Conservation (phyloP, 345 rosid species). For the Lepidium aucheri region DNA sequence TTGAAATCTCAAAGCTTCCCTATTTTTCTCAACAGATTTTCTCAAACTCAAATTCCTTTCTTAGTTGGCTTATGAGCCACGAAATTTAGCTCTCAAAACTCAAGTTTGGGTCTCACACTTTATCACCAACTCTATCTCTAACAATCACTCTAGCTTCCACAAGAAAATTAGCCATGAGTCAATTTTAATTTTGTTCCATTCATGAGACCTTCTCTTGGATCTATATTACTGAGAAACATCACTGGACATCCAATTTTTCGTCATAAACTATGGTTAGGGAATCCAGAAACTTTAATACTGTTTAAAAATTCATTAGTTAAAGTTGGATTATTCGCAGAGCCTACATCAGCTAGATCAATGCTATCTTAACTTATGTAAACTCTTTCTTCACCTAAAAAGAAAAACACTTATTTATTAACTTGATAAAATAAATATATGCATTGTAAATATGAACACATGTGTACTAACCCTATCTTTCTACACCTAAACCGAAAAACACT, state of each 20-base stretch:
- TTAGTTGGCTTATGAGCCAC: too few species aligned
- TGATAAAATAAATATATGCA: too few species aligned
- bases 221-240: not conserved
- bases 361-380: not conserved
- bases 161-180: not conserved
- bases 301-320: not conserved
- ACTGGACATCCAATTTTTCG: not conserved
- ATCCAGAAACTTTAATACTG: not conserved
- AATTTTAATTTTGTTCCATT: not conserved
- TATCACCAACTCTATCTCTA: not conserved
- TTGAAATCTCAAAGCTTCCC: too few species aligned
- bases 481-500: not conserved
- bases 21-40: too few species aligned
- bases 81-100: too few species aligned
- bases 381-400: not conserved
- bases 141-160: not conserved
- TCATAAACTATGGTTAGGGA: not conserved
- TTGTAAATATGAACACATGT: too few species aligned
- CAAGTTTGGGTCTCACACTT: too few species aligned
- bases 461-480: not conserved
- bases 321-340: not conserved
- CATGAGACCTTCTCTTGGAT: not conserved
- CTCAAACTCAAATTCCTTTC: too few species aligned
- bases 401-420: not conserved
- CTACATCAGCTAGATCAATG: not conserved